These are phyloP conservation scores for Penicillium canariense DNA, from an alignment of 495 filamentous ascomycete species.

Conservation along the genomic window DNA sequence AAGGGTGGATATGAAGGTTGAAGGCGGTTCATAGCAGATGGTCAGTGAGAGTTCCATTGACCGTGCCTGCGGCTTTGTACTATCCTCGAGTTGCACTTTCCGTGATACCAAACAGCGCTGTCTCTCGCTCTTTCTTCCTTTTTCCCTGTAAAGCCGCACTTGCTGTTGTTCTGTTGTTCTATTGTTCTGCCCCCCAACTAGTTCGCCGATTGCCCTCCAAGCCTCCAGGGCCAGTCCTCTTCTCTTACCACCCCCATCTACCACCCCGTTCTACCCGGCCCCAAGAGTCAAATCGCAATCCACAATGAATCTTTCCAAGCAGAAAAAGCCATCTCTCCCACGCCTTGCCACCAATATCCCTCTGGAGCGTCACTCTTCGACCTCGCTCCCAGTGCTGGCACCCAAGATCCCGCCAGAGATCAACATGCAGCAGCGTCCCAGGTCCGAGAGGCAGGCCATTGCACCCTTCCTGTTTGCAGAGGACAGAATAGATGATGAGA, in stretches of 20 bases:
- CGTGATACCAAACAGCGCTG: background rate
- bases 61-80: too few species aligned
- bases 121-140: background rate
- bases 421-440: background rate
- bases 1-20: background rate
- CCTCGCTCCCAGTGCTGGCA: slow-evolving; percentile 3
- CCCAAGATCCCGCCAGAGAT: background rate
- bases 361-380: background rate
- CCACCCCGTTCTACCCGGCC: background rate
- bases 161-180: background rate
- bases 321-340: slow-evolving; percentile 16
- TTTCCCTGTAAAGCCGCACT: background rate
- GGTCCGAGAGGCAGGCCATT: slow-evolving; percentile 1
- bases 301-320: slow-evolving; percentile 17
- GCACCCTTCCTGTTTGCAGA: slow-evolving; percentile 29
- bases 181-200: background rate
- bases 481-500: slow-evolving; percentile 28
- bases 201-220: background rate
- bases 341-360: slow-evolving; percentile 17
- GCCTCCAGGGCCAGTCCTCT: background rate
- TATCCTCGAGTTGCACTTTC: slow-evolving; percentile 6
- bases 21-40: background rate
- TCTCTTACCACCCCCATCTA: background rate
- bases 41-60: too few species aligned
- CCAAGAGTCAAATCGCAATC: too few species aligned